These are phyloP conservation scores for Plasmodium knowlesi DNA, from an alignment of 169 alveolate genomes.

Conservation along the genomic window DNA sequence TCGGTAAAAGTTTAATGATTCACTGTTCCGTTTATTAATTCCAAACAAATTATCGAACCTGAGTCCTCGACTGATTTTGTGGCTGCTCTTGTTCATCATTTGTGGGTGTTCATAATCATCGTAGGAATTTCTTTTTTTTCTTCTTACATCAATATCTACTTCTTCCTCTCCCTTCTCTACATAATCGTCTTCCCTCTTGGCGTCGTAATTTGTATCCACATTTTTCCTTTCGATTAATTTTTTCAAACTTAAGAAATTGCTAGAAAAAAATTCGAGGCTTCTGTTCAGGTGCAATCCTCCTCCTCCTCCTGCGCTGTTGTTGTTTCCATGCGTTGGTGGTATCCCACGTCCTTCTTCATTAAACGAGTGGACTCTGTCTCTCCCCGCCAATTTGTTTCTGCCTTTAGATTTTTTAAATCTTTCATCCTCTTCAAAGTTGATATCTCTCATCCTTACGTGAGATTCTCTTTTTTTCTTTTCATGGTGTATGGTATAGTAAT, in stretches of 20 bases:
- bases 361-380: background rate
- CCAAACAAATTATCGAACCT: constrained; percentile 37
- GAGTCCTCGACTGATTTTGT: background rate
- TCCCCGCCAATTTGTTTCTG: background rate
- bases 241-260: constrained; percentile 44
- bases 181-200: constrained; percentile 25
- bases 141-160: background rate
- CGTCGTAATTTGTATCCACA: background rate
- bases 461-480: constrained; percentile 2
- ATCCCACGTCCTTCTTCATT: background rate
- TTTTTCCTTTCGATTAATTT: constrained; percentile 22
- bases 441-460: background rate
- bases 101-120: background rate
- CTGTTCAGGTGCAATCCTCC: constrained; percentile 2
- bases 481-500: background rate
- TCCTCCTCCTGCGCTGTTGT: background rate
- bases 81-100: background rate
- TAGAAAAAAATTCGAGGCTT: constrained; percentile 47
- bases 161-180: constrained; percentile 22
- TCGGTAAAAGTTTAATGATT: background rate
- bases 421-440: background rate
- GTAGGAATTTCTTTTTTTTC: constrained; percentile 13
- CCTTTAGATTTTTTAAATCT: background rate
- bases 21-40: constrained; percentile 12
- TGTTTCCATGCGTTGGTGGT: background rate